Percentiles rank a stretch among this genome's conserved stretches.
phyloP scores from a whole-genome alignment of 1,284 basidiomycete genomes.

The Fomitiporia mediterranea region DNA sequence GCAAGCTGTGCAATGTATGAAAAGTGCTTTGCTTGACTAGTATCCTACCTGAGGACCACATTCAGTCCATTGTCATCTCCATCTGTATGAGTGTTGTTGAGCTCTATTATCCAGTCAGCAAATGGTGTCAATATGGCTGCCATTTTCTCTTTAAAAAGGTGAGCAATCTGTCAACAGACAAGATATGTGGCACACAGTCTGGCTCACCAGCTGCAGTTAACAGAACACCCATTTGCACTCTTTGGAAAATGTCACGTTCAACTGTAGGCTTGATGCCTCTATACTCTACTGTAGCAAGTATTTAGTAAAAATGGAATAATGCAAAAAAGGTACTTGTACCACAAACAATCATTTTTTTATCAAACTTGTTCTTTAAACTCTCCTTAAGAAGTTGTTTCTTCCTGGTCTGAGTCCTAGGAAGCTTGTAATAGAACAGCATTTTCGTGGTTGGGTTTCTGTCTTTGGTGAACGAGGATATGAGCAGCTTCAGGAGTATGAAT shows the following conservation, averaged over 20 bases:
- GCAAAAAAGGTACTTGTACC: slow-evolving; percentile 6
- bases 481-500: not conserved
- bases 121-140: slow-evolving; percentile 64
- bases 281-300: slow-evolving; percentile 50
- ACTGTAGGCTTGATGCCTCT: slow-evolving; percentile 33
- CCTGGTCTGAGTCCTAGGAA: not conserved
- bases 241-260: slow-evolving; percentile 71
- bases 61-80: slow-evolving; percentile 40
- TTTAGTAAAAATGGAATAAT: not conserved
- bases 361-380: slow-evolving; percentile 14
- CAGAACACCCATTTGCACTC: slow-evolving; percentile 68
- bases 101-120: slow-evolving; percentile 49
- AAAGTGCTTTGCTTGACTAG: slow-evolving; percentile 61
- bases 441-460: slow-evolving; percentile 42
- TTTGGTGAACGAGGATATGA: slow-evolving; percentile 25
- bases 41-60: slow-evolving; percentile 51
- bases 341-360: slow-evolving; percentile 12
- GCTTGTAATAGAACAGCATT: slow-evolving; percentile 17
- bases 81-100: slow-evolving; percentile 49
- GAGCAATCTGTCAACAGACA: not conserved
- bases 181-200: not conserved
- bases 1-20: slow-evolving; percentile 63
- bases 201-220: slow-evolving; percentile 57
- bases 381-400: slow-evolving; percentile 9
- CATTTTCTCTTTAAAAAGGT: slow-evolving; percentile 49